Evolutionary conservation across 169 alveolate species (phyloP).

Genomic region (Cryptosporidium meleagridis): DNA sequence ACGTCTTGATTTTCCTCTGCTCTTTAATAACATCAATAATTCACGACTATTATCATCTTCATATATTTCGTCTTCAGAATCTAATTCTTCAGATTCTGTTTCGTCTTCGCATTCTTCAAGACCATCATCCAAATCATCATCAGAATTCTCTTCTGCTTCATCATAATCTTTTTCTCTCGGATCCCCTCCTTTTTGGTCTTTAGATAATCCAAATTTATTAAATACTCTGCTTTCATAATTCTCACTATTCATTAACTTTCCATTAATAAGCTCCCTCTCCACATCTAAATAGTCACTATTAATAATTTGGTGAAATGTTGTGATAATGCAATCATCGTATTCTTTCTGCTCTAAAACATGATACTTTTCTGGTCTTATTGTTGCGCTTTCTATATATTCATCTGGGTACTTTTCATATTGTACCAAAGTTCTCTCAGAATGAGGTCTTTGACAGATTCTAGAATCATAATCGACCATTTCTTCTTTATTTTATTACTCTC

Average conservation of each 20-base stretch:
- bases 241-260: conserved; percentile 5
- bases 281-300: conserved; percentile 47
- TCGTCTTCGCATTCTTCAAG: conserved; percentile 18
- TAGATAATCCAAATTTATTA: neutral
- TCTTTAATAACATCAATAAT: neutral
- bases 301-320: conserved; percentile 38
- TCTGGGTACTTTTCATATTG: conserved; percentile 16
- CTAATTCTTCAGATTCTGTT: conserved; percentile 10
- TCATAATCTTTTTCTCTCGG: neutral
- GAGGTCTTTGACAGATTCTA: neutral
- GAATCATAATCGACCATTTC: neutral
- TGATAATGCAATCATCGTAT: conserved; percentile 44
- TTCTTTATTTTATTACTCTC: neutral
- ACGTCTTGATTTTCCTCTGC: neutral
- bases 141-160: neutral
- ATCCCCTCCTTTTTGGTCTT: neutral
- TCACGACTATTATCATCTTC: conserved; percentile 14
- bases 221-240: neutral
- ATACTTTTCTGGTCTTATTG: conserved; percentile 39
- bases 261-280: conserved; percentile 21
- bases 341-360: conserved; percentile 25
- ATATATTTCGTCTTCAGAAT: conserved; percentile 8
- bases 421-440: neutral
- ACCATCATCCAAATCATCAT: neutral
- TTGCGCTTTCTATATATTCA: conserved; percentile 21